Conservation (phyloP, 1,284 basidiomycete species). For the Vanrija sp. region DNA sequence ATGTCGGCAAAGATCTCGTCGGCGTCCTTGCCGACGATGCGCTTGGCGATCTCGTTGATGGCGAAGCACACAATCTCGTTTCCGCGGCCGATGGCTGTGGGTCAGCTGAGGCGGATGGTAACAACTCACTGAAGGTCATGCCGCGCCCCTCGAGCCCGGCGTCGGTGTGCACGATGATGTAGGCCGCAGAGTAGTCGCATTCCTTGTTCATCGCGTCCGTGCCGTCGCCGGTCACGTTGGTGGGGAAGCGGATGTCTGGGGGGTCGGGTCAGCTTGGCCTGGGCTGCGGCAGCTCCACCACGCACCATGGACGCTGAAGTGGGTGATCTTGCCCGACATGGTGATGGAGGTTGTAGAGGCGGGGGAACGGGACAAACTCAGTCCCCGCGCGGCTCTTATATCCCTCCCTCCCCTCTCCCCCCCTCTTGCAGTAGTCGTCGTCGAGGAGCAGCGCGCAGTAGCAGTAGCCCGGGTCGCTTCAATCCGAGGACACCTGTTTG, state of each 20-base stretch:
- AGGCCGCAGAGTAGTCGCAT: slow-evolving; percentile 92
- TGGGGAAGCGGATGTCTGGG: slow-evolving; percentile 75
- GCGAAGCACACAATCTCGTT: slow-evolving; percentile 88
- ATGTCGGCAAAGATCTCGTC: slow-evolving; percentile 82
- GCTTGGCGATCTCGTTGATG: slow-evolving; percentile 70
- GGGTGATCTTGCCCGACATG: slow-evolving; percentile 41
- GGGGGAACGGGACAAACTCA: not conserved
- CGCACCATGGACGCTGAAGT: slow-evolving; percentile 47
- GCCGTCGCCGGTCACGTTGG: slow-evolving; percentile 72
- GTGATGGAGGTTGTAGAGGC: slow-evolving; percentile 1
- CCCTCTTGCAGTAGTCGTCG: too few relatives aligned
- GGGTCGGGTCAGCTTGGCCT: not conserved
- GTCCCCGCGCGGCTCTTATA: not conserved
- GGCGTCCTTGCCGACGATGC: slow-evolving; percentile 76
- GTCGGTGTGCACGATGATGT: slow-evolving; percentile 66
- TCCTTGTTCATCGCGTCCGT: slow-evolving; percentile 91
- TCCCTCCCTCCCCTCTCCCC: too few relatives aligned
- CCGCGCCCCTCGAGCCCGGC: slow-evolving; percentile 72
- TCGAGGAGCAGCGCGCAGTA: too few relatives aligned
- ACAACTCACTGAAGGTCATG: slow-evolving; percentile 73
- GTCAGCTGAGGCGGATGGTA: not conserved
- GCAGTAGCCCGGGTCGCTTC: too few relatives aligned
- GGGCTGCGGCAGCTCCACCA: too few relatives aligned
- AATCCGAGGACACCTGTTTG: not conserved
- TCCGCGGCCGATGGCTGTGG: slow-evolving; percentile 74